A percentile compares a stretch with the other conserved stretches of the same genome.
Evolutionary conservation across 73 alveolate species (phyloP).

Genomic region (Symbiodinium natans): DNA sequence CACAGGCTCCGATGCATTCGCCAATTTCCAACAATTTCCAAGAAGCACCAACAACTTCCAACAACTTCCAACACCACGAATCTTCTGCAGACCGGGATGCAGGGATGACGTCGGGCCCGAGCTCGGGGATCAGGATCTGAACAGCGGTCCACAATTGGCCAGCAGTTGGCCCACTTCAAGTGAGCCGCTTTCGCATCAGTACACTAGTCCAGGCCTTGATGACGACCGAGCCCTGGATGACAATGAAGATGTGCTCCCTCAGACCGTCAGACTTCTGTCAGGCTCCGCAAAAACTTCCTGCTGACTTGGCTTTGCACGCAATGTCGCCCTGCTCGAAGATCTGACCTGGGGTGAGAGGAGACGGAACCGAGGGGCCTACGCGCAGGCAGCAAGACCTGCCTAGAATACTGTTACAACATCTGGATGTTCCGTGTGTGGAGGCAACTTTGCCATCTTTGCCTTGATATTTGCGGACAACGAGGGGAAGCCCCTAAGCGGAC

Average conservation of each 20-base stretch:
- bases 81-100: neutral
- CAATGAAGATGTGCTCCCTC: slow-evolving; percentile 52
- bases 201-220: slow-evolving; percentile 25
- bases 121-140: slow-evolving; percentile 61
- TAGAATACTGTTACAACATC: neutral
- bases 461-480: no score
- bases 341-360: neutral
- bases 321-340: slow-evolving; percentile 75
- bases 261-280: no score
- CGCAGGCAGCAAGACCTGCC: no score
- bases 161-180: neutral
- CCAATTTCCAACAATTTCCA: no score
- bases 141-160: neutral
- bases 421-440: neutral
- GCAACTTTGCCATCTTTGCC: no score
- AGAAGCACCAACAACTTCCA: neutral
- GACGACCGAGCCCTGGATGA: slow-evolving; percentile 49
- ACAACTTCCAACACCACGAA: neutral
- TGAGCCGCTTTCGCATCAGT: no score
- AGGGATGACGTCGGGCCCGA: slow-evolving; percentile 31
- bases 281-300: no score
- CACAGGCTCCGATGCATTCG: neutral
- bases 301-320: slow-evolving; percentile 8
- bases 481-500: no score
- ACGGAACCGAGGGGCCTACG: no score